Conservation (phyloP, 805 yeast species). For the Wickerhamomyces hampshirensis region DNA sequence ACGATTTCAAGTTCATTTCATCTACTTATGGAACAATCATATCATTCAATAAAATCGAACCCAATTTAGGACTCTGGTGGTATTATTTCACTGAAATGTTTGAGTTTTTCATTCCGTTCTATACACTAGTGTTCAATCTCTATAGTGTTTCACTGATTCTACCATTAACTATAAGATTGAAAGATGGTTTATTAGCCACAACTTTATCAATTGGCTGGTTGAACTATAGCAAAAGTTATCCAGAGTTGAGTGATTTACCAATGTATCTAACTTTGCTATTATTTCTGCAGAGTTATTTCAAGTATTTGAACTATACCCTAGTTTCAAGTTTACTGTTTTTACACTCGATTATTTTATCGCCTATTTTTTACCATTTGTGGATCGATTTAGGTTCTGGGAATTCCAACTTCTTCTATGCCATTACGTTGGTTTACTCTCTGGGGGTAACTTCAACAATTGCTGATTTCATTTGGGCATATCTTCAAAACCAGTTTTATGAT, state of each 20-base stretch:
- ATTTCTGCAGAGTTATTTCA: conserved; percentile 41
- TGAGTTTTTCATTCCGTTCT: conserved; percentile 80
- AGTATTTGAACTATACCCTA: conserved; percentile 41
- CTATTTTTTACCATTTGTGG: conserved; percentile 93
- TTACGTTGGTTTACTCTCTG: conserved; percentile 73
- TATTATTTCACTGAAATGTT: conserved; percentile 95
- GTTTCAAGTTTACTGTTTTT: conserved; percentile 49
- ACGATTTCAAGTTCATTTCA: conserved; percentile 41
- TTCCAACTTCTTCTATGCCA: conserved; percentile 93
- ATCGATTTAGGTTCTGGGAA: conserved; percentile 91
- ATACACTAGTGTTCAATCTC: conserved; percentile 76
- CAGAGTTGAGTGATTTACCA: conserved; percentile 76
- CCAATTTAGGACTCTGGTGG: conserved; percentile 98
- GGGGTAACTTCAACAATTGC: conserved; percentile 64
- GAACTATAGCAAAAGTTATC: conserved; percentile 75
- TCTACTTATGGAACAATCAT: conserved; percentile 56
- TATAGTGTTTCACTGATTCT: conserved; percentile 60
- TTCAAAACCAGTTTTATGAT: conserved; percentile 16
- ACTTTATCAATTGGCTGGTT: conserved; percentile 46
- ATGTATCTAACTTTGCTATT: conserved; percentile 44
- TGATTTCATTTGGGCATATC: conserved; percentile 74
- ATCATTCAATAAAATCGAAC: conserved; percentile 65
- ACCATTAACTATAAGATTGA: conserved; percentile 71
- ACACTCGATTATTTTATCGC: conserved; percentile 64
- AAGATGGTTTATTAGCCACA: conserved; percentile 59